phyloP scores from a whole-genome alignment of 306 rosid genomes.

The Comarum palustre region DNA sequence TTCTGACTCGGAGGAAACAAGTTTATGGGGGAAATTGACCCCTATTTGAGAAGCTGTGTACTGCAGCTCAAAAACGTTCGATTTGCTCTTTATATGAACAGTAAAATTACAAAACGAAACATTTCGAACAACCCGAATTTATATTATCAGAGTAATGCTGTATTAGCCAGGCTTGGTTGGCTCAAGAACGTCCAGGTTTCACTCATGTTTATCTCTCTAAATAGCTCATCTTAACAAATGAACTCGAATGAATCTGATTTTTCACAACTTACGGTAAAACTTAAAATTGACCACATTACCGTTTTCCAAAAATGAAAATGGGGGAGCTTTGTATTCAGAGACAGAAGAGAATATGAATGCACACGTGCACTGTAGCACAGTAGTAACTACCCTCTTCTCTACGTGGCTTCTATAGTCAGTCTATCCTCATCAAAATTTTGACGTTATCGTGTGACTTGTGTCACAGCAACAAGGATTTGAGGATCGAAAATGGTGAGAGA shows the following conservation, averaged over 20 bases:
- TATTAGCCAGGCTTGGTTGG: too few relatives aligned
- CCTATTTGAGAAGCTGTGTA: neutral
- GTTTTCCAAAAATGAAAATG: too few relatives aligned
- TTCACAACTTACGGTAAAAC: neutral
- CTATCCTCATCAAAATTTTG: constrained; percentile 7
- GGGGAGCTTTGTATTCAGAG: neutral
- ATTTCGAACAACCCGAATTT: too few relatives aligned
- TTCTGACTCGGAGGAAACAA: neutral
- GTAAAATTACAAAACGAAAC: too few relatives aligned
- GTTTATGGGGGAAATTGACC: neutral
- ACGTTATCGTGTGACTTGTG: constrained; percentile 15
- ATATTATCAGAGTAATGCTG: too few relatives aligned
- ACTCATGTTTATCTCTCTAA: neutral
- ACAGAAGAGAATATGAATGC: neutral
- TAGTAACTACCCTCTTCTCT: neutral
- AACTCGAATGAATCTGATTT: neutral
- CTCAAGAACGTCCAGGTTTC: neutral
- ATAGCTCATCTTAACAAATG: too few relatives aligned
- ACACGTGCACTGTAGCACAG: neutral
- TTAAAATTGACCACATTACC: too few relatives aligned
- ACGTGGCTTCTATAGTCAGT: neutral
- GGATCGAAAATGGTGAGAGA: constrained; percentile 6
- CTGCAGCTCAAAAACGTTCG: too few relatives aligned
- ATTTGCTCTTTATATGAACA: too few relatives aligned
- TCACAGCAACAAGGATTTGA: neutral